Conservation (phyloP, 768 basidiomycete genomes). For the Chalciporus piperatus region DNA sequence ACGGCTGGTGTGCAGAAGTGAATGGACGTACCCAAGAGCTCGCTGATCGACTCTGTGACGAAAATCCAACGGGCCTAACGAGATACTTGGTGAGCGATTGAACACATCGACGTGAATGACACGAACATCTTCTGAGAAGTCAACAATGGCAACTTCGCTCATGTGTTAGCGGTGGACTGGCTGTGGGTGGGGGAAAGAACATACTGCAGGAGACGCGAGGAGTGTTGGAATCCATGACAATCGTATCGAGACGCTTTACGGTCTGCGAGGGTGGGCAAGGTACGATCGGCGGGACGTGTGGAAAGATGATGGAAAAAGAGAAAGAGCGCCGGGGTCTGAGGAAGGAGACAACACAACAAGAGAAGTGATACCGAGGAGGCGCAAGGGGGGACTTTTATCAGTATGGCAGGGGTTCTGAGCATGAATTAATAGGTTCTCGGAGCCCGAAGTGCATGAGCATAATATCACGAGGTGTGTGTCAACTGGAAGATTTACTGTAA, state of each 20-base stretch:
- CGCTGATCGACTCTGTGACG: conserved; percentile 61
- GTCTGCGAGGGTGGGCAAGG: not conserved
- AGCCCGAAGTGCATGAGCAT: conserved; percentile 10
- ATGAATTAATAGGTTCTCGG: conserved; percentile 15
- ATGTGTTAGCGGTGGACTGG: conserved; percentile 6
- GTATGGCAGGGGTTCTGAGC: conserved; percentile 6
- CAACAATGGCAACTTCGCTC: conserved; percentile 68
- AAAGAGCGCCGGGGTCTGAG: not conserved
- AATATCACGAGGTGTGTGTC: conserved; percentile 14
- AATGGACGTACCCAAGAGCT: conserved; percentile 51
- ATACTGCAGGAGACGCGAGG: conserved; percentile 77
- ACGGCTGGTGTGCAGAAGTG: not conserved
- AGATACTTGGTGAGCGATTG: conserved; percentile 3
- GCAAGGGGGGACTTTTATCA: conserved; percentile 15
- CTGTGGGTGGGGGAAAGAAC: conserved; percentile 29
- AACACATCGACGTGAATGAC: not conserved
- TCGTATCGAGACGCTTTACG: not conserved
- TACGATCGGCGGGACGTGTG: not conserved
- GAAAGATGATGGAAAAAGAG: not conserved
- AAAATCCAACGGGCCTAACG: conserved; percentile 64
- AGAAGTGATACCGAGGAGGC: not conserved
- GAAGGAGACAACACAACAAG: not conserved
- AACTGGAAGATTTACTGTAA: not conserved
- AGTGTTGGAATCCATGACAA: conserved; percentile 41
- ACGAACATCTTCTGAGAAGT: conserved; percentile 70